phyloP scores from a whole-genome alignment of 495 filamentous ascomycete genomes.

The Neurospora sp. region DNA sequence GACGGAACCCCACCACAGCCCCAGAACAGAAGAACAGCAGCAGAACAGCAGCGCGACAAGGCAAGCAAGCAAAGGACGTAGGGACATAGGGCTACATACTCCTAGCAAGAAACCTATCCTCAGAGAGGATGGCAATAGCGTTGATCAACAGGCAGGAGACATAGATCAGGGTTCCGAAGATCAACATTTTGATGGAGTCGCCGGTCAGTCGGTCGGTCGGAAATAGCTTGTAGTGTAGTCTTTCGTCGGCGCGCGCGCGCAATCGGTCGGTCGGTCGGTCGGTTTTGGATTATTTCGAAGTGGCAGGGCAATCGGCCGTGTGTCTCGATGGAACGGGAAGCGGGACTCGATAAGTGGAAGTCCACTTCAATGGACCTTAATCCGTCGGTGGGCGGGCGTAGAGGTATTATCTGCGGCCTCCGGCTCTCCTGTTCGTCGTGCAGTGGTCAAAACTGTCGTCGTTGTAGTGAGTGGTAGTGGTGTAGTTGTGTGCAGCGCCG shows the following conservation, averaged over 20 bases:
- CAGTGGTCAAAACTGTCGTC: neutral
- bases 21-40: neutral
- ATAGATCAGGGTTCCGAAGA: constrained; percentile 68
- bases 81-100: constrained; percentile 46
- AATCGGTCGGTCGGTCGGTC: neutral
- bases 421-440: neutral
- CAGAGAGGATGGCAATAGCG: constrained; percentile 87
- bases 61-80: neutral
- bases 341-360: neutral
- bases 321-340: neutral
- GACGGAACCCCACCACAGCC: neutral
- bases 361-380: neutral
- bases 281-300: neutral
- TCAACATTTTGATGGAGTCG: constrained; percentile 40
- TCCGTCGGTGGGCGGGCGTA: neutral
- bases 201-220: neutral
- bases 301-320: neutral
- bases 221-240: neutral
- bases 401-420: neutral
- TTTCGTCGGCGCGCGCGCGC: neutral
- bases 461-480: neutral
- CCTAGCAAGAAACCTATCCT: constrained; percentile 94
- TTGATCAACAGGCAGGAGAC: constrained; percentile 82
- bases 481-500: neutral
- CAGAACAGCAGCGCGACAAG: neutral